Evolutionary conservation across 1,139 yeast genomes (phyloP), one percentile per base, ranked within the genome.

Genomic region (Magnusiomyces ingens): DNA sequence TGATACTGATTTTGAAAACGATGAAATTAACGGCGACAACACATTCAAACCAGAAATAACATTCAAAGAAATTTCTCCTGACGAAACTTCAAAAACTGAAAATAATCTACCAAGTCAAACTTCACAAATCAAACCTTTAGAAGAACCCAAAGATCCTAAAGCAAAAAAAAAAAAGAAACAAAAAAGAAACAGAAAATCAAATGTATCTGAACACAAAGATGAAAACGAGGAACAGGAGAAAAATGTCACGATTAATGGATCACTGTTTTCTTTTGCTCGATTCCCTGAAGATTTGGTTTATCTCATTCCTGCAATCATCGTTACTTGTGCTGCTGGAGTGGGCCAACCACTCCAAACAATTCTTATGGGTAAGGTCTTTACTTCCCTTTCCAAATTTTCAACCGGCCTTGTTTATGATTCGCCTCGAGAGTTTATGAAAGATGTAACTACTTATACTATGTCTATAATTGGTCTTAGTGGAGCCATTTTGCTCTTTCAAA

Each of bases 341-440:
- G 77, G 80, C 0, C 78, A 86, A 0, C 86, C 95, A 0, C 74
- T 79, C 0, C 77, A 82, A 37, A 80, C 94, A 0, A 73, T 85
- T 4, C 62, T 89, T 11, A 78, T 84, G 55, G 95, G 95, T 1
- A 70, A 77, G 55, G 75, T 85, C 1, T 86, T 89, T 62, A 70
- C 74, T 11, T 70, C 76, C 1, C 69, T 89, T 10, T 66, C 81
- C 0, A 61, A 67, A 0, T 75, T 73, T 50, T 66, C 70, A 2
- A 22, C 58, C 0, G 72, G 75, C 3, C 29, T 52, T 1, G 40
- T 36, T 3, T 44, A 67, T 19, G n/a, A 61, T 0, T 55, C 67
- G 0, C 57, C 64, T 12, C 18, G 13, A 10, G 59, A 58, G 0
- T 82, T 82, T 57, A 67, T 81, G 58, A 58, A 63, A 3, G 75